phyloP scores from a whole-genome alignment of 805 yeast species.

The Ogataea pini region DNA sequence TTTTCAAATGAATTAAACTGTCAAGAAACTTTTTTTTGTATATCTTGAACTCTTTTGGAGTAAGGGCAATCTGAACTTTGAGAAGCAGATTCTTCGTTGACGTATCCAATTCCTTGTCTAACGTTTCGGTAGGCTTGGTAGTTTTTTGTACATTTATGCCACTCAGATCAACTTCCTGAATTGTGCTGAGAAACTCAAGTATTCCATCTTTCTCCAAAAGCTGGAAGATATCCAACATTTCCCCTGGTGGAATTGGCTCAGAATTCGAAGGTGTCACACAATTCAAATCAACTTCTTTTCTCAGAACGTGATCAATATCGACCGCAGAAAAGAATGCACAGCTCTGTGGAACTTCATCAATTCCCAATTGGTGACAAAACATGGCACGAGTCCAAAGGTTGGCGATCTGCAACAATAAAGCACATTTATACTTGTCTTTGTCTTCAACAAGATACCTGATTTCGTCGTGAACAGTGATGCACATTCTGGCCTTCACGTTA shows the following conservation, averaged over 20 bases:
- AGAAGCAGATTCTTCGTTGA: conserved; percentile 27
- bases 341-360: conserved; percentile 85
- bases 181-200: conserved; percentile 26
- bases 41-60: conserved; percentile 32
- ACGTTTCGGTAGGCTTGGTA: conserved; percentile 27
- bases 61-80: conserved; percentile 33
- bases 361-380: conserved; percentile 90
- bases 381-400: conserved; percentile 96
- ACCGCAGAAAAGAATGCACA: conserved; percentile 95
- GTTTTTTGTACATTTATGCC: conserved; percentile 12
- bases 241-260: conserved; percentile 73
- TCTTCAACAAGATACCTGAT: conserved; percentile 76
- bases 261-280: conserved; percentile 91
- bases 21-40: conserved; percentile 24
- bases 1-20: conserved; percentile 16
- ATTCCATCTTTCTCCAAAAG: conserved; percentile 46
- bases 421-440: conserved; percentile 72
- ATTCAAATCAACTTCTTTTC: conserved; percentile 91
- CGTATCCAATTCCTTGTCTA: conserved; percentile 31
- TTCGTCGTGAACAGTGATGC: conserved; percentile 94
- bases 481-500: conserved; percentile 69
- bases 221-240: conserved; percentile 60
- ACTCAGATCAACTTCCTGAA: conserved; percentile 18
- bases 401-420: conserved; percentile 81
- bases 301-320: conserved; percentile 81